Conservation (phyloP, 1,284 basidiomycete genomes). For the Cutaneotrichosporon cavernicola region DNA sequence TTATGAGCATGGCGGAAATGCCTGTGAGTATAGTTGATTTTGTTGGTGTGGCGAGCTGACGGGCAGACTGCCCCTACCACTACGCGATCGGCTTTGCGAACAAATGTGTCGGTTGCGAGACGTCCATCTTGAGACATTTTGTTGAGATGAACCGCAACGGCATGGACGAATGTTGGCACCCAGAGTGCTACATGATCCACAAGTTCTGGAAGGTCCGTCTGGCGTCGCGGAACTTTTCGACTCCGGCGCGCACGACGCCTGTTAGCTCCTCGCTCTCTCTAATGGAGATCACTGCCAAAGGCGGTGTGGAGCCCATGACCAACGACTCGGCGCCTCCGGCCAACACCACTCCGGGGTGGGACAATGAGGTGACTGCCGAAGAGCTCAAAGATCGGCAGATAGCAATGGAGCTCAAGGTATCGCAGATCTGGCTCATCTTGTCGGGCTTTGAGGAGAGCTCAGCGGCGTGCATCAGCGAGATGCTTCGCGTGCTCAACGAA, state of each 20-base stretch:
- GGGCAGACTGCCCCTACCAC: constrained; percentile 81
- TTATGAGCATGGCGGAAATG: constrained; percentile 95
- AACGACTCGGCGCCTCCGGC: constrained; percentile 45
- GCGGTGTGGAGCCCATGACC: constrained; percentile 25
- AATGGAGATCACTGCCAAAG: constrained; percentile 50
- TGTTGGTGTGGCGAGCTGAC: constrained; percentile 1
- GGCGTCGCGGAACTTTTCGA: constrained; percentile 63
- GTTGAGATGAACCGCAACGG: constrained; percentile 99
- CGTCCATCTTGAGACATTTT: constrained; percentile 99
- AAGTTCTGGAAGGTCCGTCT: constrained; percentile 99
- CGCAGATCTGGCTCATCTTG: constrained; percentile 98
- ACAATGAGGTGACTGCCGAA: constrained; percentile 66
- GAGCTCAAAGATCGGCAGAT: constrained; percentile 90
- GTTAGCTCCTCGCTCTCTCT: constrained; percentile 53
- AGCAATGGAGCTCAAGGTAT: constrained; percentile 95
- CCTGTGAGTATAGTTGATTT: constrained; percentile 57
- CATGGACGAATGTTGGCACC: constrained; percentile 99
- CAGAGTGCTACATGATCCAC: constrained; percentile 99
- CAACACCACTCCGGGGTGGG: constrained; percentile 20
- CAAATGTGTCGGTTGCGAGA: constrained; percentile 95
- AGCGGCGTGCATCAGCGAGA: constrained; percentile 98
- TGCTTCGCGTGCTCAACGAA: constrained; percentile 95
- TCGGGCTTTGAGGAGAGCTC: constrained; percentile 98
- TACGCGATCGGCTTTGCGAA: constrained; percentile 98
- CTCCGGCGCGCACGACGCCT: constrained; percentile 56